Evolutionary conservation across 225 moss, liverwort and hornwort species (phyloP), one percentile per base, ranked within the genome.

Genomic region (Sphagnum tenellum): DNA sequence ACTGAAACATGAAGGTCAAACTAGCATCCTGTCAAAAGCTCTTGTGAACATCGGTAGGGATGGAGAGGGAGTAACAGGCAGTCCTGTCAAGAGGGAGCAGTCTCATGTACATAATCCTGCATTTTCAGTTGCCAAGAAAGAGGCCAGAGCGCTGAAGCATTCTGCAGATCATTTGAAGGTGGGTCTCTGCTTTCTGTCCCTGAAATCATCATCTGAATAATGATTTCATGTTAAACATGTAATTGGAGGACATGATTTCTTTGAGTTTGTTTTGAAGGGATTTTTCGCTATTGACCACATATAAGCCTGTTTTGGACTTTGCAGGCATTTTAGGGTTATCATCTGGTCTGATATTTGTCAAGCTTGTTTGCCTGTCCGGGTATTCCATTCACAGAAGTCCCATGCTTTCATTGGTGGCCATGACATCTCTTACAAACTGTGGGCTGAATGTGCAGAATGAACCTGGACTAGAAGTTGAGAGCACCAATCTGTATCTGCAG

Each of bases 151-250:
- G 70, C 70, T 98, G 71, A 98, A 98, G 76, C 98, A 93, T 69
- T 78, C 80, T 59, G 98, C 84, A 66, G 98, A 98, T 81, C 90
- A 89, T 47, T 57, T 93, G 52, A 90, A 87, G 98, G 95, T 94
- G 69, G 29, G 29, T 29, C 29, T 29, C 29, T 29, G 29, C 29
- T 29, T 29, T 29, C 29, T 29, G 29, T 29, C 29, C 29, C 29
- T 29, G 29, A 29, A 29, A 29, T 29, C 29, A 29, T 29, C 29
- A 29, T 29, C 29, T 29, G 29, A 29, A 29, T 29, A 29, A 29
- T 29, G 29, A 29, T 29, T 29, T 29, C 29, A 29, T 29, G 29
- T 29, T 29, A 29, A 29, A 29, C 29, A 29, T 29, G 29, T 29
- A 29, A 29, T 29, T 29, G 29, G 29, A 29, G 29, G 29, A 29